Conservation (phyloP, 176 grass and related monocot genomes). For the Carex scoparia region DNA sequence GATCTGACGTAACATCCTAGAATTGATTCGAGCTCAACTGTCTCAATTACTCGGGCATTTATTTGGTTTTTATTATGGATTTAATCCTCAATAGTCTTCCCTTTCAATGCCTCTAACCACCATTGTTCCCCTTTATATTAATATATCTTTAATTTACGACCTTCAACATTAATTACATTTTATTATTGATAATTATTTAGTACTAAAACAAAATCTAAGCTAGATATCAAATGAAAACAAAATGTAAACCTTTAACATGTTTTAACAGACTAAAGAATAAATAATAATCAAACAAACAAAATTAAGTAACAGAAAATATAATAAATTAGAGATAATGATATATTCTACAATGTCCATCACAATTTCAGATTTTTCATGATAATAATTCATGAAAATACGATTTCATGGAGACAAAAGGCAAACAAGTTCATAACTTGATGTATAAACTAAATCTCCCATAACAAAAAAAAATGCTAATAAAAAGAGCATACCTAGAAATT, state of each 20-base stretch:
- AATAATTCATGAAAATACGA: neutral
- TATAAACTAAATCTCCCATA: conserved; percentile 5
- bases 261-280: neutral
- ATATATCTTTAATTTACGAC: neutral
- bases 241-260: neutral
- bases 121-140: conserved; percentile 10
- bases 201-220: neutral
- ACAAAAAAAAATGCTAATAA: conserved; percentile 5
- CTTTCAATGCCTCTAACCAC: conserved; percentile 79
- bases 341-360: neutral
- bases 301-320: neutral
- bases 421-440: neutral
- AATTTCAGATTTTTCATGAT: neutral
- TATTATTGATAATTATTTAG: neutral
- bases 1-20: conserved; percentile 25
- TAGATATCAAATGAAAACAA: neutral
- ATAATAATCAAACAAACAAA: neutral
- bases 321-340: neutral
- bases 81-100: conserved; percentile 70
- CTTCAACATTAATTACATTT: neutral
- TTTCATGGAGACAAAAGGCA: neutral
- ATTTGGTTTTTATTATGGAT: conserved; percentile 68
- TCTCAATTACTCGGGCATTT: conserved; percentile 91
- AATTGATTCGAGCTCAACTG: conserved; percentile 51
- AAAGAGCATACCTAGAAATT: conserved; percentile 17